A percentile compares a stretch with the other conserved stretches of the same genome.
These are phyloP conservation scores for Craspedostauros australis DNA, from an alignment of 108 stramenopile genomes.

Conservation along the genomic window DNA sequence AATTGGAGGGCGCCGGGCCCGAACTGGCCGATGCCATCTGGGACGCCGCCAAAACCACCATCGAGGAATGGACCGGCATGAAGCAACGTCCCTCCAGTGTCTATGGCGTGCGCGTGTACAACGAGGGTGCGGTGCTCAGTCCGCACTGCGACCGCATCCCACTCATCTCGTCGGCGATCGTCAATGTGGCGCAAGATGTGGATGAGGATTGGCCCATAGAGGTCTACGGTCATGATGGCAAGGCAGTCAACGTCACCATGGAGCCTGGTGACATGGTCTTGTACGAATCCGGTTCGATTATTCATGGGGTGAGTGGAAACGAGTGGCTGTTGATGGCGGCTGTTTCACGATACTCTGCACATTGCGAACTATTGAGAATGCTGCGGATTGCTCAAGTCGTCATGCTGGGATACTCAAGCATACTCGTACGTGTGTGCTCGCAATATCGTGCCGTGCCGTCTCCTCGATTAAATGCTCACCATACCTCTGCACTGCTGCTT, in stretches of 20 bases:
- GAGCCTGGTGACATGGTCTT: constrained; percentile 64
- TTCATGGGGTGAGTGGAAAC: constrained; percentile 32
- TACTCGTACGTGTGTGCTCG: no score
- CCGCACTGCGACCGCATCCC: constrained; percentile 88
- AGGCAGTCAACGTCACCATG: constrained; percentile 50
- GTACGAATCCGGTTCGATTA: constrained; percentile 45
- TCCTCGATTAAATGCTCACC: no score
- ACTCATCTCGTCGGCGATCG: constrained; percentile 83
- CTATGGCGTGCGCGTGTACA: constrained; percentile 89
- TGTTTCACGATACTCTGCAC: no score
- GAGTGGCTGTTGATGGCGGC: no score
- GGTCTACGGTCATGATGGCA: constrained; percentile 79
- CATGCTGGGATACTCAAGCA: no score
- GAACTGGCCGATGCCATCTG: constrained; percentile 60
- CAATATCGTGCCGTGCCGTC: no score
- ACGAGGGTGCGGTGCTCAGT: constrained; percentile 65
- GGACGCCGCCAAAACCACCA: constrained; percentile 60
- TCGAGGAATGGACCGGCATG: constrained; percentile 89
- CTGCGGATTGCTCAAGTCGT: no score
- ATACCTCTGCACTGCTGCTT: no score
- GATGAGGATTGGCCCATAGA: constrained; percentile 91
- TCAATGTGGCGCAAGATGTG: constrained; percentile 88
- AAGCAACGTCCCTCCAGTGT: constrained; percentile 68
- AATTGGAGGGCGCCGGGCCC: constrained; percentile 57
- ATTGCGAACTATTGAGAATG: no score